Evolutionary conservation across 495 filamentous ascomycete species (phyloP).

Genomic region (Penicillium ochrochloron): DNA sequence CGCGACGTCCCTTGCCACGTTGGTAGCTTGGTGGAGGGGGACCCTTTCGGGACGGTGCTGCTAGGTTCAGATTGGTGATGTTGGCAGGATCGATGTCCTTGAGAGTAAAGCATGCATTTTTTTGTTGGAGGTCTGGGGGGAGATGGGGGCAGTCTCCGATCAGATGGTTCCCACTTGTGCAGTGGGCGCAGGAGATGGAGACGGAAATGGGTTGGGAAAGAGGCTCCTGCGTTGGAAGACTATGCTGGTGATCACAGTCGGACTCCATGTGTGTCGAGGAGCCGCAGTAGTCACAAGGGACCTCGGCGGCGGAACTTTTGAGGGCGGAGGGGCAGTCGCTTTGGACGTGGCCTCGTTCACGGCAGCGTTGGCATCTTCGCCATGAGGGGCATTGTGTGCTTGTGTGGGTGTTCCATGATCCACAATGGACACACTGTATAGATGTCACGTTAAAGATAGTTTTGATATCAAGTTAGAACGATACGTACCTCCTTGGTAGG

Average conservation of each 20-base stretch:
- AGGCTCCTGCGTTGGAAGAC: constrained; percentile 31
- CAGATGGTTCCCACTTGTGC: constrained; percentile 50
- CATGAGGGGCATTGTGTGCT: constrained; percentile 46
- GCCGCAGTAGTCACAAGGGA: constrained; percentile 53
- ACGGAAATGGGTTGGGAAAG: constrained; percentile 36
- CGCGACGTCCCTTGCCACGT: constrained; percentile 22
- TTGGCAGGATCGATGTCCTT: constrained; percentile 39
- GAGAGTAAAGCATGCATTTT: constrained; percentile 42
- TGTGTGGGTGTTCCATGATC: constrained; percentile 45
- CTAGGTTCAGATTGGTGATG: constrained; percentile 44
- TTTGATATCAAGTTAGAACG: not conserved
- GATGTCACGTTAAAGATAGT: constrained; percentile 13
- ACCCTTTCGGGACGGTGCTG: not conserved
- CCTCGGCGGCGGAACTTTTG: constrained; percentile 42
- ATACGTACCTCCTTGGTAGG: constrained; percentile 47
- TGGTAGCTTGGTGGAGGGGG: constrained; percentile 9
- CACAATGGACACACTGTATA: constrained; percentile 47
- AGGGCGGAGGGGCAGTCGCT: constrained; percentile 44
- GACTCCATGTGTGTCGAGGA: constrained; percentile 45
- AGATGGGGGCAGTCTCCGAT: constrained; percentile 52
- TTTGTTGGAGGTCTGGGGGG: constrained; percentile 14
- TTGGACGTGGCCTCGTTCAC: constrained; percentile 50
- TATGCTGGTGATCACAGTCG: constrained; percentile 51
- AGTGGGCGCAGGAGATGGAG: constrained; percentile 55
- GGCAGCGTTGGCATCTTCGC: constrained; percentile 51